Conservation (phyloP, 495 filamentous ascomycete species). For the Zalerion maritima region DNA sequence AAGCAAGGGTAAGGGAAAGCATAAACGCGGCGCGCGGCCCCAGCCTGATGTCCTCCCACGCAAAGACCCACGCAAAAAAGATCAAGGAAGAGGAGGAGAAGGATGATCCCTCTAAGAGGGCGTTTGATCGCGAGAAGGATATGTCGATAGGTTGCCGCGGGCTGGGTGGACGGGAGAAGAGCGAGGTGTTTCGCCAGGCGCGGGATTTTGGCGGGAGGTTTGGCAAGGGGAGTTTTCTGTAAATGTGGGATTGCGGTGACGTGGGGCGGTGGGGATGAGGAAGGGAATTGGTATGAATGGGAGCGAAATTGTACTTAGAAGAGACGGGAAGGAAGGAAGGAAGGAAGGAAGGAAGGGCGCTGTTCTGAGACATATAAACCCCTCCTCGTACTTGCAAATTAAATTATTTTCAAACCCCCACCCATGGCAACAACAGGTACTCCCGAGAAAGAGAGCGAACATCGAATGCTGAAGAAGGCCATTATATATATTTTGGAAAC, state of each 20-base stretch:
- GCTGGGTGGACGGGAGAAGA: constrained; percentile 60
- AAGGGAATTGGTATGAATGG: background rate
- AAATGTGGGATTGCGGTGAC: too few species aligned
- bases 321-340: background rate
- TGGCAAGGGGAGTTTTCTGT: constrained; percentile 62
- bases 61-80: background rate
- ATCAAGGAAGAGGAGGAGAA: constrained; percentile 43
- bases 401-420: background rate
- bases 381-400: background rate
- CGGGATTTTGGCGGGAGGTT: constrained; percentile 76
- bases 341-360: background rate
- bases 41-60: constrained; percentile 26
- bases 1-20: constrained; percentile 17
- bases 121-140: constrained; percentile 91
- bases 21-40: constrained; percentile 40
- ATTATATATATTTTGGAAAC: too few species aligned
- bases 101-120: constrained; percentile 80
- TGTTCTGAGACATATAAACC: background rate
- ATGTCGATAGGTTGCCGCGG: constrained; percentile 61
- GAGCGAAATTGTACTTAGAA: background rate
- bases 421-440: background rate
- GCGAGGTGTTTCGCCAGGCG: constrained; percentile 66
- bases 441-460: background rate
- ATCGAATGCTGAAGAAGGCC: too few species aligned
- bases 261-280: background rate